Percentiles rank a stretch among this genome's conserved stretches.
Conservation (phyloP, 441 rosid species). For the Adansonia gregorii region DNA sequence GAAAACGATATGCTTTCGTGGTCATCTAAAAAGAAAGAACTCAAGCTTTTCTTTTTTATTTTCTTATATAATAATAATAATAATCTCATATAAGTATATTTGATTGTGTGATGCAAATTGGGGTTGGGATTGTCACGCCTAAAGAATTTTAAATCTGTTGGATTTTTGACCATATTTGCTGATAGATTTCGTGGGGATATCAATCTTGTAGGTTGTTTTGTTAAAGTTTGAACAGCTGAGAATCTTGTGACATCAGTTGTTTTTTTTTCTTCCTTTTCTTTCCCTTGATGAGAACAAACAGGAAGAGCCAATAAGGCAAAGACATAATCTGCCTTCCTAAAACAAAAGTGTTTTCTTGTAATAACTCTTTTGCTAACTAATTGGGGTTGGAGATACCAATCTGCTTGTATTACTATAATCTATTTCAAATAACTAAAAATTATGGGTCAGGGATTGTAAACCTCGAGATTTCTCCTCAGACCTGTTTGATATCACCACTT, state of each 20-base stretch:
- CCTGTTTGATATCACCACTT: too few species aligned
- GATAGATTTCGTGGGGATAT: conserved; percentile 35
- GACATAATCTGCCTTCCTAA: conserved; percentile 19
- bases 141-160: conserved; percentile 22
- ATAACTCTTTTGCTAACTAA: background rate
- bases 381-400: background rate
- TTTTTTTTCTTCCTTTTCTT: background rate
- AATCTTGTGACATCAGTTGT: conserved; percentile 19
- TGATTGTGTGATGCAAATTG: conserved; percentile 10
- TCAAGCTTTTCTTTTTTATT: background rate
- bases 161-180: conserved; percentile 21
- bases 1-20: conserved; percentile 32
- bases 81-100: background rate
- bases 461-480: too few species aligned
- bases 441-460: too few species aligned
- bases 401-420: too few species aligned
- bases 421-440: background rate
- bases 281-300: conserved; percentile 20
- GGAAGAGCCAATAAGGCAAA: conserved; percentile 24
- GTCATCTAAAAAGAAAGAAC: background rate
- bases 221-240: conserved; percentile 22
- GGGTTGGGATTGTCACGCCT: background rate
- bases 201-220: conserved; percentile 26
- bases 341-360: conserved; percentile 8
- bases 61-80: background rate